Base-by-base conservation (phyloP, 805 yeast genomes). In the Wickerhamiella kazuoi region DNA sequence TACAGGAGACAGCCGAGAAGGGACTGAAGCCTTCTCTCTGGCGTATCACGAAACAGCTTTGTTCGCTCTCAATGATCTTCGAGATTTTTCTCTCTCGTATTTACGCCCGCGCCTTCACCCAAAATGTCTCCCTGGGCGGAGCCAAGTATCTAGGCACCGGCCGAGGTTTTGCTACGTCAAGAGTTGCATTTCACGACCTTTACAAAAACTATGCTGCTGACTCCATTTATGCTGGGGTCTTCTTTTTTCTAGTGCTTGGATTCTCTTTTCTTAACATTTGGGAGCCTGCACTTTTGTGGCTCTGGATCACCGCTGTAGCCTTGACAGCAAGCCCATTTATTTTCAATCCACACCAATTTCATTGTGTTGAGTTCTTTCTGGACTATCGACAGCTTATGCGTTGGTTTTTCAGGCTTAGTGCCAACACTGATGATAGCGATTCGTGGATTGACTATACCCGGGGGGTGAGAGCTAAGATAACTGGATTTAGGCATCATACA, bases 261-360 rank as follows among this genome's bases (percentile, higher is more conserved):
- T 76, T 71, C 49, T 64, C 74, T 31, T 68, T 81, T 2, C 49
- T 72, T 13, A 60, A 73, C 0, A 70, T 75, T 68, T 79, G 86
- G 84, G 69, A 79, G 64, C 75, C 90, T 20, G 78, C 94, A 34
- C 67, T 83, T 47, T 62, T 84, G 41, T 84, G 94, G 94, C 84
- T 84, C 70, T 84, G 95, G 95, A 76, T 84, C 41, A 78, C 93
- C 13, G 67, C 81, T 46, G 69, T 83, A 21, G 76, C 95, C 1
- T 67, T 86, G 54, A 69, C 82, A 64, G 70, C 82, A 50, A 74
- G 94, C 38, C 96, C 96, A 50, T 79, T 81, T 54, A 56, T 84
- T 37, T 84, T 80, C 72, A 84, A 84, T 61, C 95, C 96, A 28
- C 94, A 84, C 63, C 95, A 84, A 64, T 84, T 83, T 57, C 71